Conservation (phyloP, 2,329 filamentous ascomycete genomes). For the Nigrospora sphaerica region DNA sequence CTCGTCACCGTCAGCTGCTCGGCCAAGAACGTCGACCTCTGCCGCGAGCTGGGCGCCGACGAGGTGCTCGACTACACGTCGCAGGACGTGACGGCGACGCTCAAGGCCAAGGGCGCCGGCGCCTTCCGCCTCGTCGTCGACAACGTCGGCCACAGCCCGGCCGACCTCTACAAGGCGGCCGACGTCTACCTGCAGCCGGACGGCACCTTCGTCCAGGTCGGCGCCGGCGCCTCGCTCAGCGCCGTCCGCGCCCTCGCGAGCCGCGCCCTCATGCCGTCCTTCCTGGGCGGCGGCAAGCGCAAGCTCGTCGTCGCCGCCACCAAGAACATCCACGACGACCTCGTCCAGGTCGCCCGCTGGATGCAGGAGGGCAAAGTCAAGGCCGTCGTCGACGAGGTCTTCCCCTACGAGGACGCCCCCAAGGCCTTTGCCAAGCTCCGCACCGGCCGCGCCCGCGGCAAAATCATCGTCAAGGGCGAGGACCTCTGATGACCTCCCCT, state of each 20-base stretch:
- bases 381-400: conserved; percentile 47
- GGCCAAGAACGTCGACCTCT: conserved; percentile 46
- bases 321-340: conserved; percentile 31
- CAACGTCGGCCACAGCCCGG: conserved; percentile 40
- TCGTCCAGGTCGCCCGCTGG: conserved; percentile 44
- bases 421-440: conserved; percentile 53
- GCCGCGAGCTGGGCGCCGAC: conserved; percentile 50
- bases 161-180: conserved; percentile 43
- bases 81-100: conserved; percentile 34
- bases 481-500: no score
- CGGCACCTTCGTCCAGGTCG: conserved; percentile 47
- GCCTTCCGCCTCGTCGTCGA: conserved; percentile 50
- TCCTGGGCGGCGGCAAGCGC: conserved; percentile 32
- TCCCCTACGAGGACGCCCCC: conserved; percentile 46
- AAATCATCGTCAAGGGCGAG: conserved; percentile 38
- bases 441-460: conserved; percentile 47
- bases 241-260: conserved; percentile 9
- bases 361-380: conserved; percentile 52
- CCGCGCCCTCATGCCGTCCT: conserved; percentile 19
- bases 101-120: conserved; percentile 35
- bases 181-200: conserved; percentile 40
- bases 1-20: conserved; percentile 55
- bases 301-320: conserved; percentile 29
- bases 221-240: conserved; percentile 21
- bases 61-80: conserved; percentile 55